Evolutionary conservation across 1,284 basidiomycete genomes (phyloP), one percentile per base, ranked within the genome.

Genomic region (Testicularia cyperi): DNA sequence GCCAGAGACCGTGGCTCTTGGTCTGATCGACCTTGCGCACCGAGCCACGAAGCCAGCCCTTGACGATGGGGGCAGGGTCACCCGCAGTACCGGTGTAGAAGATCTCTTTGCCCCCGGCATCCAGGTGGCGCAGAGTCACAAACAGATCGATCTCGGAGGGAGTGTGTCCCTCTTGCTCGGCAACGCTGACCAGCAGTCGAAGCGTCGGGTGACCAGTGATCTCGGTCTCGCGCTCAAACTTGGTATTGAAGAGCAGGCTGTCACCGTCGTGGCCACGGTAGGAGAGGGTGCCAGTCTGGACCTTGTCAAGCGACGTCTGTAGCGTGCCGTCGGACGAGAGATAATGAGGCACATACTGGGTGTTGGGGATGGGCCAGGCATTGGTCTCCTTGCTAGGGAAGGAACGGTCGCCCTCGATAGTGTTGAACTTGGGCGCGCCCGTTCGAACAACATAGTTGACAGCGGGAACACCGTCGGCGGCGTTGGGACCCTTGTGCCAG

Each of bases 131-230:
- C 9, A 78, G 43, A 0, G 74, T 77, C 15, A 74, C 53, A 38
- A 78, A 74, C 13, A 77, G 43, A 53, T 78, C 77, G 10, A 74
- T 25, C 34, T 78, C 77, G 28, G 47, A 61, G n/a, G 75, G 75
- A 2, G 63, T 46, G 3, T 57, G 35, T 0, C 65, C 13, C 8
- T 38, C 34, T 1, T 58, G 44, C 20, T 49, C 47, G 15, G 54
- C 46, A 20, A 74, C 46, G 12, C 49, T 43, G 38, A 70, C 55
- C 5, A 62, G 47, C 4, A 75, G 46, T 30, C 67, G 61, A 23
- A 65, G 61, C 6, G 69, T 54, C 6, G 65, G 57, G 29, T 77
- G 76, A 12, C 76, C 76, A 2, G 74, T 70, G 28, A 77, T 66
- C 53, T 77, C 75, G 9, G 66, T 68, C 18, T 51, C 47, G 3